phyloP scores from a whole-genome alignment of 1,284 basidiomycete genomes.

The Cryptococcus deneoformans region DNA sequence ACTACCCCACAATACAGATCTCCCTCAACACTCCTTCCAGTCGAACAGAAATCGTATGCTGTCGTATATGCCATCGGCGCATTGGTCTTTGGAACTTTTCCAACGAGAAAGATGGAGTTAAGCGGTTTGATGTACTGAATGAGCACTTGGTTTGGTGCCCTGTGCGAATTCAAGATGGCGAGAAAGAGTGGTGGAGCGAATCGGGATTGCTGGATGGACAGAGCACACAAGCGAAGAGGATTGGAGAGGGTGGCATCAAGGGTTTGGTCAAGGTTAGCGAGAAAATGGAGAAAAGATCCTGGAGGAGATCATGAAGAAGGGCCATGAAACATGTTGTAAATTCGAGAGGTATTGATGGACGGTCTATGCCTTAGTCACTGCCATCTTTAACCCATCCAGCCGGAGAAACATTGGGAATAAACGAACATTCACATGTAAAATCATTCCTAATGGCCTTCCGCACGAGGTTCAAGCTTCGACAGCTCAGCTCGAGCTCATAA shows the following conservation, averaged over 20 bases:
- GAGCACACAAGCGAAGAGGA: slow-evolving; percentile 1
- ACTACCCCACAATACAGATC: slow-evolving; percentile 5
- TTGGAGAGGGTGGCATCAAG: slow-evolving; percentile 1
- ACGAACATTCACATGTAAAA: no score
- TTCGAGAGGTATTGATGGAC: not conserved
- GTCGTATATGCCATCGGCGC: slow-evolving; percentile 34
- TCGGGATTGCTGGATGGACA: slow-evolving; percentile 7
- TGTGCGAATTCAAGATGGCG: slow-evolving; percentile 25
- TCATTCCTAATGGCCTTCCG: no score
- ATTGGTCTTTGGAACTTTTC: slow-evolving; percentile 37
- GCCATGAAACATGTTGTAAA: not conserved
- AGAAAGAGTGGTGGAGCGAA: slow-evolving; percentile 9
- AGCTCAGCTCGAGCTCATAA: no score
- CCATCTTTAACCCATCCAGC: not conserved
- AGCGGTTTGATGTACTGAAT: slow-evolving; percentile 22
- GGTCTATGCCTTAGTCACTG: no score
- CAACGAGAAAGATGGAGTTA: not conserved
- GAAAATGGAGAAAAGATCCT: slow-evolving; percentile 26
- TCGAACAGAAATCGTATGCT: slow-evolving; percentile 33
- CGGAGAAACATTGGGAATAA: not conserved
- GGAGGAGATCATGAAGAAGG: slow-evolving; percentile 12
- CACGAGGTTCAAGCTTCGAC: no score
- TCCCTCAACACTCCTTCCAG: not conserved
- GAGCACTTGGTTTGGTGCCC: slow-evolving; percentile 43
- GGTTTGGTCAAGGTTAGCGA: slow-evolving; percentile 21